Percentiles rank a stretch among this genome's conserved stretches.
Conservation (phyloP, 148 eudicot species). For the Mesembryanthemum crystallinum region DNA sequence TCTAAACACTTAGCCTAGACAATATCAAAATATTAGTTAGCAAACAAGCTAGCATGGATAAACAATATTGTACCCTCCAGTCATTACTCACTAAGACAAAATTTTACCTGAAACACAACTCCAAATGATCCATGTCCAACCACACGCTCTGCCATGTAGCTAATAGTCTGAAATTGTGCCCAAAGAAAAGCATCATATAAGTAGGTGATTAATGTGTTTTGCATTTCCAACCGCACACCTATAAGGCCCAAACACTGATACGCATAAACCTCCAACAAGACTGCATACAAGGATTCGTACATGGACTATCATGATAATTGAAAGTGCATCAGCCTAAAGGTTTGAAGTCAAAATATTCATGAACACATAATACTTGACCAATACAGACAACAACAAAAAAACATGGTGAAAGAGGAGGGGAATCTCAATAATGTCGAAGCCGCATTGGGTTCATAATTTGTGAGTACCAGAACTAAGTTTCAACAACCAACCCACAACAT, state of each 20-base stretch:
- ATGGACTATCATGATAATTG: neutral
- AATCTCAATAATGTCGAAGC: neutral
- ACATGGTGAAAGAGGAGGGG: no score
- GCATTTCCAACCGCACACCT: neutral
- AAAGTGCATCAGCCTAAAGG: neutral
- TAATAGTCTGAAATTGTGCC: slow-evolving; percentile 41
- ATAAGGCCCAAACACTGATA: neutral
- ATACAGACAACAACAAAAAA: no score
- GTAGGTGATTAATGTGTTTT: neutral
- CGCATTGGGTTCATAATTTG: neutral
- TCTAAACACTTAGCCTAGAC: slow-evolving; percentile 66
- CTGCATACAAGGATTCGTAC: neutral
- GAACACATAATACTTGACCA: no score
- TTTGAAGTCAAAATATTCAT: no score
- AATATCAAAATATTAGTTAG: no score
- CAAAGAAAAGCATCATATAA: neutral
- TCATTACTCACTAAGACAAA: neutral
- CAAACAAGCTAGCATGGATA: no score
- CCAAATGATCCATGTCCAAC: slow-evolving; percentile 67
- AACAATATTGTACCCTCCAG: neutral
- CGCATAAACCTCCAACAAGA: neutral
- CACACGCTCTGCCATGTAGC: slow-evolving; percentile 68
- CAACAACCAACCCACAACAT: neutral
- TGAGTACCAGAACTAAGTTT: neutral
- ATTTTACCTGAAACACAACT: slow-evolving; percentile 56